Conservation (phyloP, 2,329 filamentous ascomycete species). For the Aspergillus flavus region DNA sequence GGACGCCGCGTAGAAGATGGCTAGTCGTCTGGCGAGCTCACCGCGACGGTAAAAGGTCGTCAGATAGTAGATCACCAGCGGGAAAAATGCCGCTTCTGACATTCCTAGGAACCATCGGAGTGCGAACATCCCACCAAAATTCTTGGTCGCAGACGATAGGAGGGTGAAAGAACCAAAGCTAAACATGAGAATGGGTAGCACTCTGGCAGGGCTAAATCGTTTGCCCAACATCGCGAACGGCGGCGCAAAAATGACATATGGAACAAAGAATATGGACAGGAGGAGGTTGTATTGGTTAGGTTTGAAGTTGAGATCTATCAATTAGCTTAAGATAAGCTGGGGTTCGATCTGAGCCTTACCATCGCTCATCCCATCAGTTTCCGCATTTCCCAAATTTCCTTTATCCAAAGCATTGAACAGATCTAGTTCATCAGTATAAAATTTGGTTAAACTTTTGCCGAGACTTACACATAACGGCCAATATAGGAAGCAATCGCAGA, state of each 20-base stretch:
- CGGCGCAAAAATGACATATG: conserved; percentile 71
- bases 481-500: conserved; percentile 54
- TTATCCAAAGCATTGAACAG: conserved; percentile 59
- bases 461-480: conserved; percentile 58
- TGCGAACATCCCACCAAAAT: conserved; percentile 68
- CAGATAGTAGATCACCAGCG: conserved; percentile 66
- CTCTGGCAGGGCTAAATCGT: conserved; percentile 64
- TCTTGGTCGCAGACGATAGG: conserved; percentile 57
- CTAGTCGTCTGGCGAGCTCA: conserved; percentile 70
- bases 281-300: conserved; percentile 69
- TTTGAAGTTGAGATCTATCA: conserved; percentile 58
- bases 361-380: conserved; percentile 55
- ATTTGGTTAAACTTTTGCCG: not conserved
- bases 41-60: conserved; percentile 71
- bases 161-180: conserved; percentile 68
- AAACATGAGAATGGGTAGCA: conserved; percentile 70
- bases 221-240: conserved; percentile 69
- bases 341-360: conserved; percentile 25
- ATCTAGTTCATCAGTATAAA: conserved; percentile 40
- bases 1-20: conserved; percentile 74
- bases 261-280: conserved; percentile 73
- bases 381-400: conserved; percentile 57
- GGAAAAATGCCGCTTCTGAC: conserved; percentile 70
- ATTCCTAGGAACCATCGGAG: conserved; percentile 71
- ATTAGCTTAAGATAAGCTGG: not conserved